Evolutionary conservation across 2,329 filamentous ascomycete species (phyloP), one percentile per base, ranked within the genome.

Genomic region (Claviceps spartinae): DNA sequence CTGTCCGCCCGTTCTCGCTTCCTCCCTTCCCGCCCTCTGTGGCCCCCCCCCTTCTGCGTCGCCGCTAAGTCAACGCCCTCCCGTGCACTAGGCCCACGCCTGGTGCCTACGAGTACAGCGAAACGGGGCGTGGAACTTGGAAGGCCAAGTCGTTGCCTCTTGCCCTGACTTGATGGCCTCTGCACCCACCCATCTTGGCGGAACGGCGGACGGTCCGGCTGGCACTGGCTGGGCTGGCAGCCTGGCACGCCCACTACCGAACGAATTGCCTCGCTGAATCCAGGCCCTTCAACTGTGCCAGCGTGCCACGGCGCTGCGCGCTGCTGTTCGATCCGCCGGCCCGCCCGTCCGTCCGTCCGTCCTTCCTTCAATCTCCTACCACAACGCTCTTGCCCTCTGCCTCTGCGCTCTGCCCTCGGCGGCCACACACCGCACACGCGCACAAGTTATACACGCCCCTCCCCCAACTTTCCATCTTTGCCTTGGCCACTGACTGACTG

Each of bases 41-140:
- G 26, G 26, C 26, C 26, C 20, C 45, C 45, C 20, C 22, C 44
- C 53, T 18, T 54, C 52, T 52, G 57, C 51, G 54, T 52, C 49
- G 44, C 48, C 43, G 41, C 44, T 43, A 44, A 43, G 43, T 30
- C 38, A 18, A 47, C 46, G 14, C 41, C 50, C 13, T 8, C 4
- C 0, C 20, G 24, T 20, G 16, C 37, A 20, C 37, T 20, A 34
- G 47, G 20, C 9, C 2, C 37, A 48, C 47, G 47, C 36, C 47
- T n/a, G 4, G n/a, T 7, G 5, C 40, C 7, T 22, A 22, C 20
- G 22, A 22, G 20, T 18, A 3, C n/a, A 11, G n/a, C 18, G 38
- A 3, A 16, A 41, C 38, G 38, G 38, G 40, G 6, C 40, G 6
- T 41, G 26, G 26, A 26, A 26, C 26, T 7, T 26, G 26, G 22